Evolutionary conservation across 345 rosid genomes (phyloP).

Genomic region (Sisymbrium irio): DNA sequence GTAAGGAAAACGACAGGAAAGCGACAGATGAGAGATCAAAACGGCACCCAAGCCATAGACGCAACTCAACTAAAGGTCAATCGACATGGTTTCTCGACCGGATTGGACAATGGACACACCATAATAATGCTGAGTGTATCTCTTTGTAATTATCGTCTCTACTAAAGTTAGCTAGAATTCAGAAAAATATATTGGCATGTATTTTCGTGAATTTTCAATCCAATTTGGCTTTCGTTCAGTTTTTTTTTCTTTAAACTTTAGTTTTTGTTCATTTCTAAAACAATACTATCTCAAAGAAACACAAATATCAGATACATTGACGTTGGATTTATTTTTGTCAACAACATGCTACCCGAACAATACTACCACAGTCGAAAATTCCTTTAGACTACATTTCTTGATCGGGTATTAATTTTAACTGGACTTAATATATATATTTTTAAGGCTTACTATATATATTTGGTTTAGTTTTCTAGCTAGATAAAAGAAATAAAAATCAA

Average conservation of each 20-base stretch:
- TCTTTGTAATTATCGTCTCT: conserved; percentile 19
- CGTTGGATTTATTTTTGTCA: neutral
- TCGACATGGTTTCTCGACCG: conserved; percentile 22
- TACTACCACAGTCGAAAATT: neutral
- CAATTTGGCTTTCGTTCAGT: conserved; percentile 17
- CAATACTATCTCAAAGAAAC: neutral
- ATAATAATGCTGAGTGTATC: neutral
- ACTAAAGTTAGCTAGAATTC: neutral
- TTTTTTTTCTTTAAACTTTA: neutral
- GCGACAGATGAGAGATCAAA: conserved; percentile 20
- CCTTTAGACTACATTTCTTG: neutral
- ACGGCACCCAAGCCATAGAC: conserved; percentile 33
- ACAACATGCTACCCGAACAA: neutral
- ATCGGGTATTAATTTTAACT: too few relatives aligned
- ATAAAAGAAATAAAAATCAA: neutral
- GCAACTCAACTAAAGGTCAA: conserved; percentile 22
- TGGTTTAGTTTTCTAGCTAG: too few relatives aligned
- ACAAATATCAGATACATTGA: neutral
- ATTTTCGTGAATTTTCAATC: neutral
- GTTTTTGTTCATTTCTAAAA: neutral
- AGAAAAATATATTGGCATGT: neutral
- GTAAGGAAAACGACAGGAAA: conserved; percentile 27
- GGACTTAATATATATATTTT: too few relatives aligned
- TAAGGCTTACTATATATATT: too few relatives aligned
- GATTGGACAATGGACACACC: neutral